Base-by-base conservation (phyloP, 257 asterid genomes). In the Solanum ossicruentum region DNA sequence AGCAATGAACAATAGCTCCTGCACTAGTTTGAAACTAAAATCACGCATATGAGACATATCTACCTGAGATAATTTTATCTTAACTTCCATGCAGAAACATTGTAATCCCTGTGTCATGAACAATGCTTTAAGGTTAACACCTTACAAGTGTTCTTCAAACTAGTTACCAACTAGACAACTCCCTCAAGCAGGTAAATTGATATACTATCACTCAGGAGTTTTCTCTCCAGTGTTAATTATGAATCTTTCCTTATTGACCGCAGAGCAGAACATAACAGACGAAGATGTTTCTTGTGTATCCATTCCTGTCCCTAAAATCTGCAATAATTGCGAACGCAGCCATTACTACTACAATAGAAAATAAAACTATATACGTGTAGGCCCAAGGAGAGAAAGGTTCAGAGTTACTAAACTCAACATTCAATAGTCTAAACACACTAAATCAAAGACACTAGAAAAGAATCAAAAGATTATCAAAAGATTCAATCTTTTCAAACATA, bases 261-360 rank as follows among this genome's bases (percentile, higher is more conserved):
- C 93, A 96, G 70, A 96, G 93, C 72, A 96, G 91, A 86, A 95
- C 32, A 28, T 28, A 28, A 2, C 98, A 8, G 99, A 92, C 55
- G 99, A 94, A 10, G 98, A 93, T 51, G 99, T 96, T 85, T 96
- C 99, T 87, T 95, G 98, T 28, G 98, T 96, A 89, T 96, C 99
- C 99, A 96, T 93, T 73, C 99, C 99, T 80, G 99, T 96, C 83
- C 99, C 99, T 75, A 96, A 91, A 88, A 96, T 93, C 99, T 96
- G 94, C 89, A 93, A 84, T 69, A 84, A 23, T 82, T 11, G 3
- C 20, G 12, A 71, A 20, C 3, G 3, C 2, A 45, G 56, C 56
- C 3, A 41, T 70, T 39, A 67, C 10, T 70, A 69, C 52, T 16
- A 16, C 51, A 36, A 69, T 36, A 36, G 21, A 36, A 18, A 69